Evolutionary conservation across 1,284 basidiomycete species (phyloP), one percentile per base, ranked within the genome.

Genomic region (Pseudozyma sp.): DNA sequence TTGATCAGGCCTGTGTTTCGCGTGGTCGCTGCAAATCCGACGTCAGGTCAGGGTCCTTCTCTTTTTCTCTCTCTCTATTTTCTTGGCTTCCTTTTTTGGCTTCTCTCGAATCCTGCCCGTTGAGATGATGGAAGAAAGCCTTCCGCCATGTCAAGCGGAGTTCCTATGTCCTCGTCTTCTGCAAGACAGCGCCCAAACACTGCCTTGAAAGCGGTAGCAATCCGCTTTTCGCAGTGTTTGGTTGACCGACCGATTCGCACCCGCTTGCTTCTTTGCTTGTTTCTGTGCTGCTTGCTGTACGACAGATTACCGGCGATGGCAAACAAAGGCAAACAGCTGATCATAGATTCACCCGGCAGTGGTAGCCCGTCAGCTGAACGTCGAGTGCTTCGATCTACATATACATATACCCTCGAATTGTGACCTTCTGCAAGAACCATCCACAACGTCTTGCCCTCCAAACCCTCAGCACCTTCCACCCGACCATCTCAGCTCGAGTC

Each of bases 21-120:
- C 53, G 44, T 19, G 44, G 38, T 42, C 63, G 48, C 57, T 66
- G 63, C 63, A 59, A 48, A 44, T 66, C 56, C 57, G 63, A 66
- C 63, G 63, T 66, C 57, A 66, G 44, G 25, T 34, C 52, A 66
- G 62, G 63, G 63, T 31, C 25, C 25, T 31, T 59, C 52, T 42
- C 18, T 18, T 12, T 21, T 31, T 59, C 52, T 42, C 18, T 18
- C n/a, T 21, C 31, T 36, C n/a, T 42, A 11, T 36, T 21, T 16
- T 35, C 21, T 31, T 36, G 21, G 42, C 25, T 52, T 36, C 36
- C n/a, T 25, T 35, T 51, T 59, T 42, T 18, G 38, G 9, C 39
- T 40, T n/a, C 39, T 40, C 11, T n/a, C 16, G 39, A 13, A 40
- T 40, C 39, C 11, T 40, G 39, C 16, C 16, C 39, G 11, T 40